phyloP scores from a whole-genome alignment of 306 rosid genomes.

The Astragalus glycyphyllos region DNA sequence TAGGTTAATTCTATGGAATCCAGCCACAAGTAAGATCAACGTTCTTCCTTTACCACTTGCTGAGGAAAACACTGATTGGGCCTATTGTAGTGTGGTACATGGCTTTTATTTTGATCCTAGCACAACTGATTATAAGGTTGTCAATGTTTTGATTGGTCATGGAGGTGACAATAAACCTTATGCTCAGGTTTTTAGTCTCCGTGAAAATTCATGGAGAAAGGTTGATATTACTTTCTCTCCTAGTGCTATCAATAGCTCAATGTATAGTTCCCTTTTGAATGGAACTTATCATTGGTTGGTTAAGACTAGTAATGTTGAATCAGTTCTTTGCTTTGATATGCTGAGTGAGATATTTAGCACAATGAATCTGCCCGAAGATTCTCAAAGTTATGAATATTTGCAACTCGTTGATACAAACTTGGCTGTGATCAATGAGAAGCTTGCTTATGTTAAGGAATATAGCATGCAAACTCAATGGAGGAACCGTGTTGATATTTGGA shows the following conservation, averaged over 20 bases:
- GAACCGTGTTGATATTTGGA: slow-evolving; percentile 15
- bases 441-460: slow-evolving; percentile 8
- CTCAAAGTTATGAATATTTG: no score
- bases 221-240: background rate
- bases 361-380: background rate
- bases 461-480: background rate
- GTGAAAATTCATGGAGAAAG: background rate
- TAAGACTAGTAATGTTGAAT: background rate
- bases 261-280: background rate
- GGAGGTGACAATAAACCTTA: background rate
- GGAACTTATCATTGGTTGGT: background rate
- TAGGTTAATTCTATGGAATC: slow-evolving; percentile 17
- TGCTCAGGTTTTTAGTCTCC: slow-evolving; percentile 15
- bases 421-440: background rate
- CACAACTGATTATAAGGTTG: slow-evolving; percentile 20
- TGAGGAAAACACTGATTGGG: rapidly evolving
- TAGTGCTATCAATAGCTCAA: background rate
- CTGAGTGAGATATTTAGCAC: background rate
- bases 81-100: background rate
- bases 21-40: slow-evolving; percentile 11
- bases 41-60: background rate
- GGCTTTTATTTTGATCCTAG: slow-evolving; percentile 21
- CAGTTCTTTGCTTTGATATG: background rate
- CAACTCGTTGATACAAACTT: background rate
- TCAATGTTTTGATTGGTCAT: background rate